A percentile compares a stretch with the other conserved stretches of the same genome.
Evolutionary conservation across 2,329 filamentous ascomycete species (phyloP).

Genomic region (Aureobasidium sp.): DNA sequence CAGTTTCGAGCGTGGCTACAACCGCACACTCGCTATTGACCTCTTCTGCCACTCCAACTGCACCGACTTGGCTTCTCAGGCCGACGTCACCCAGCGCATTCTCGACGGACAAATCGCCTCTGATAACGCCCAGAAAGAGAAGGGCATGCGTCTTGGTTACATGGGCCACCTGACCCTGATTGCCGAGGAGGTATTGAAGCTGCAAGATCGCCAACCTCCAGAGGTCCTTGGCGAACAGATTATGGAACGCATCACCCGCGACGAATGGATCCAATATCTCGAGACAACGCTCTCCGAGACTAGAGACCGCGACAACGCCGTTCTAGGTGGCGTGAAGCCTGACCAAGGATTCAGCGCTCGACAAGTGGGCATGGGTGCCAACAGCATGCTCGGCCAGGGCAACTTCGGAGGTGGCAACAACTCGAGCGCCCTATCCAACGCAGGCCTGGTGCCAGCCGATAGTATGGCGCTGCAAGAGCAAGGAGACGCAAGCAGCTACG

Average conservation of each 20-base stretch:
- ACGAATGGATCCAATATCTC: conserved; percentile 89
- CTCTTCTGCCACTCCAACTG: conserved; percentile 49
- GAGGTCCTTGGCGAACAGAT: conserved; percentile 78
- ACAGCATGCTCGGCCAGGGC: conserved; percentile 35
- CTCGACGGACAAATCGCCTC: conserved; percentile 82
- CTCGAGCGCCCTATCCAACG: conserved; percentile 62
- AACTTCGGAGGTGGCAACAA: conserved; percentile 39
- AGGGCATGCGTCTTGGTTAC: conserved; percentile 87
- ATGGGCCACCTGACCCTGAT: conserved; percentile 98
- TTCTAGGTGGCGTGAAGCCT: conserved; percentile 86
- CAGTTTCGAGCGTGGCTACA: conserved; percentile 92
- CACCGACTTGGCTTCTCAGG: conserved; percentile 48
- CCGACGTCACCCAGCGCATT: conserved; percentile 82
- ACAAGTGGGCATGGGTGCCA: conserved; percentile 21
- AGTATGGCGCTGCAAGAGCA: conserved; percentile 26
- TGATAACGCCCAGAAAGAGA: conserved; percentile 73
- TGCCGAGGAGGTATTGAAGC: conserved; percentile 96
- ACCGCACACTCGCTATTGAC: conserved; percentile 79
- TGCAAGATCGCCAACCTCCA: conserved; percentile 85
- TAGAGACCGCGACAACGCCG: conserved; percentile 93
- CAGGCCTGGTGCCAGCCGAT: conserved; percentile 48
- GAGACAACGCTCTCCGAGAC: conserved; percentile 90
- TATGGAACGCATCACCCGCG: conserved; percentile 78
- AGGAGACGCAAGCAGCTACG: conserved; percentile 25
- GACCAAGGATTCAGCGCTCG: conserved; percentile 80